Evolutionary conservation across 2,329 filamentous ascomycete genomes (phyloP).

Genomic region (Pseudogymnoascus pannorum): DNA sequence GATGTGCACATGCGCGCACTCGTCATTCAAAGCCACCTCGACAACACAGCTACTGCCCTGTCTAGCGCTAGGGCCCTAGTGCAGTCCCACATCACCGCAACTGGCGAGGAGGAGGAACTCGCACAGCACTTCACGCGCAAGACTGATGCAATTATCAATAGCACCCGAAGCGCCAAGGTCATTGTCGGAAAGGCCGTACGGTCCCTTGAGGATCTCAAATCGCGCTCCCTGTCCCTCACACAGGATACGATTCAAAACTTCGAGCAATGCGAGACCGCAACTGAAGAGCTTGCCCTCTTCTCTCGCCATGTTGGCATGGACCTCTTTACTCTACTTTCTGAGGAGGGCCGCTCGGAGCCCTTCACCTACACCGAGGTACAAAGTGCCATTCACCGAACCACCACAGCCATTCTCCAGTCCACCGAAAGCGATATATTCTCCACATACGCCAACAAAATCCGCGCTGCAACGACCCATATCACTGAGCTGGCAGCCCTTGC

Average conservation of each 20-base stretch:
- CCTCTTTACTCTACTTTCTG: conserved; percentile 58
- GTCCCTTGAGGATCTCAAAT: conserved; percentile 68
- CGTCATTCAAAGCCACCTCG: conserved; percentile 73
- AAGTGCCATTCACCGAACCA: conserved; percentile 51
- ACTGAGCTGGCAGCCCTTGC: conserved; percentile 65
- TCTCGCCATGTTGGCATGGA: conserved; percentile 58
- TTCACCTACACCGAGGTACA: conserved; percentile 62
- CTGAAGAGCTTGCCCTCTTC: conserved; percentile 58
- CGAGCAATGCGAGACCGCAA: conserved; percentile 58
- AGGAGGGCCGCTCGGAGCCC: conserved; percentile 63
- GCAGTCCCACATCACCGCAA: conserved; percentile 51
- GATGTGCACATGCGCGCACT: conserved; percentile 70
- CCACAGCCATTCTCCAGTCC: conserved; percentile 42
- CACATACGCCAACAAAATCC: conserved; percentile 60
- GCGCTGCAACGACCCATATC: conserved; percentile 54
- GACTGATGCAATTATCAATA: conserved; percentile 62
- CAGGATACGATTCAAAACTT: conserved; percentile 62
- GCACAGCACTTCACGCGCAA: conserved; percentile 61
- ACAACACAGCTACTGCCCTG: conserved; percentile 65
- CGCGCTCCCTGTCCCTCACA: conserved; percentile 65
- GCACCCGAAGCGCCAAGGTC: conserved; percentile 78
- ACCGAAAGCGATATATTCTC: conserved; percentile 64
- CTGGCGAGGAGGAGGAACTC: conserved; percentile 57
- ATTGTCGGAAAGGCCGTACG: conserved; percentile 71
- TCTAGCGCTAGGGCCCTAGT: conserved; percentile 58